Evolutionary conservation across 169 alveolate genomes (phyloP), one percentile per base, ranked within the genome.

Genomic region (Plasmodium blacklocki): DNA sequence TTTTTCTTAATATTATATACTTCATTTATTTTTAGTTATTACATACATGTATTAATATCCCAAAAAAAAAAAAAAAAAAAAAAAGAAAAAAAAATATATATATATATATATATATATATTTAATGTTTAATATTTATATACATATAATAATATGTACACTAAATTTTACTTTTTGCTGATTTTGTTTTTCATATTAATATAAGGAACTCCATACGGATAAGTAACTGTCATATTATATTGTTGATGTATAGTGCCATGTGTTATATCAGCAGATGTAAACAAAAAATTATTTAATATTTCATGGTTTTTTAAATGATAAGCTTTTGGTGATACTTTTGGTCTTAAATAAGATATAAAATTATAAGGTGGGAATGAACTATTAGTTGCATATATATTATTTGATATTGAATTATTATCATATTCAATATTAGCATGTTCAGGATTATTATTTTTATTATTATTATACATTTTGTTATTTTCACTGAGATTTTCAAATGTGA

Each of bases 181-280:
- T 39, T 39, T 18, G 2, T 50, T 71, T 52, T 62, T 62, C 39
- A 75, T 18, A 43, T 78, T 49, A 23, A 78, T 70, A 32, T 49
- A 63, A 45, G 89, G 89, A 32, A 78, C 89, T 4, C 89, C 89
- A 32, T 78, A 78, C 2, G 89, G 89, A 15, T 78, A 78, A 19
- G 89, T 49, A 50, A 78, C 89, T 32, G 50, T 76, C 56, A 63
- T 67, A 15, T 78, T 78, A 47, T 32, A 64, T 73, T 78, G 89
- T 43, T 59, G 39, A 47, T 78, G 72, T 29, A 78, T 64, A 18
- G 60, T 78, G 9, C 78, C 89, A 9, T 23, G 59, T 26, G 89
- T 29, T 45, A 66, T 5, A 23, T 78, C 89, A n/a, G 75, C 15
- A 4, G 89, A 78, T 19, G 89, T 78, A 43, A 47, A 78, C 15